Percentiles rank a stretch among this genome's conserved stretches.
Conservation (phyloP, 352 stramenopile genomes). For the Phytophthora megakarya region DNA sequence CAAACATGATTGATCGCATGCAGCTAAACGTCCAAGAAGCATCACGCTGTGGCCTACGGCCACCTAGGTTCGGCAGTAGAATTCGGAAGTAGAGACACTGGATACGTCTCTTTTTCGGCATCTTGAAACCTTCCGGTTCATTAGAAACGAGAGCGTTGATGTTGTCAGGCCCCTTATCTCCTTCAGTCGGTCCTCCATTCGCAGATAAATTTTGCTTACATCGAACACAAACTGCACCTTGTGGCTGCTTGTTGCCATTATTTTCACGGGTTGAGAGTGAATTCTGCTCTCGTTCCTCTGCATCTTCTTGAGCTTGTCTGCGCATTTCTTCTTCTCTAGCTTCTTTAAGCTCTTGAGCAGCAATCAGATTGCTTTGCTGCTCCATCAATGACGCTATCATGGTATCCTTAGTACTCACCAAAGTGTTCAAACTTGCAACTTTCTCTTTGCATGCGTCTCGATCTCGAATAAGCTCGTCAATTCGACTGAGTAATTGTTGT, state of each 20-base stretch:
- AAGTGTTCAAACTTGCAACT: slow-evolving; percentile 41
- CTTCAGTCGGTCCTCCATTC: slow-evolving; percentile 27
- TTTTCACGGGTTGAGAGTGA: background rate
- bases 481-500: slow-evolving; percentile 47
- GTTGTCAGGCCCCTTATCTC: slow-evolving; percentile 8
- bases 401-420: slow-evolving; percentile 62
- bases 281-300: slow-evolving; percentile 46
- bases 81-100: slow-evolving; percentile 92
- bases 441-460: slow-evolving; percentile 46
- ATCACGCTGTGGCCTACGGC: slow-evolving; percentile 75
- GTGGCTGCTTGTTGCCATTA: background rate
- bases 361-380: slow-evolving; percentile 76
- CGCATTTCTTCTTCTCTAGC: slow-evolving; percentile 59
- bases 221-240: slow-evolving; percentile 47
- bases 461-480: slow-evolving; percentile 38
- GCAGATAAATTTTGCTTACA: slow-evolving; percentile 67
- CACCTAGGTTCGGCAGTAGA: slow-evolving; percentile 89
- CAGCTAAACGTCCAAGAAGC: slow-evolving; percentile 87
- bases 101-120: slow-evolving; percentile 49
- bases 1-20: slow-evolving; percentile 90
- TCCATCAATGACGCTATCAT: slow-evolving; percentile 75
- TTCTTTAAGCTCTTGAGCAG: slow-evolving; percentile 57
- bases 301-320: slow-evolving; percentile 41
- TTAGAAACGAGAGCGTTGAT: background rate
- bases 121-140: slow-evolving; percentile 17